Conservation (phyloP, 2,329 filamentous ascomycete species). For the Phoma sp. region DNA sequence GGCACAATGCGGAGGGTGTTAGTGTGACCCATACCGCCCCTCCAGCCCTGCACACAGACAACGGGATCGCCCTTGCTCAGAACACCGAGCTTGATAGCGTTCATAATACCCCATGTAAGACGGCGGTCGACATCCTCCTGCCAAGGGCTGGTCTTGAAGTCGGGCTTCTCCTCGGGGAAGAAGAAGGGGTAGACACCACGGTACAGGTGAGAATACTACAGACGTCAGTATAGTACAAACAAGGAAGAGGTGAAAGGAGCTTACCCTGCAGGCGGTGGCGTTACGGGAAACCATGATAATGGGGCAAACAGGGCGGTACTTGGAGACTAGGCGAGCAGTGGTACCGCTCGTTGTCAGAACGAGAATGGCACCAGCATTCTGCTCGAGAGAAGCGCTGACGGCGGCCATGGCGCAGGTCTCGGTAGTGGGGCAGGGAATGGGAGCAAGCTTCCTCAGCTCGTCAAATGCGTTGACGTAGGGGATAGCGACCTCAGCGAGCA, state of each 20-base stretch:
- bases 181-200: constrained; percentile 98
- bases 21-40: constrained; percentile 89
- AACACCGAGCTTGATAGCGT: constrained; percentile 82
- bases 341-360: constrained; percentile 95
- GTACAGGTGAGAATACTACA: constrained; percentile 85
- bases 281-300: constrained; percentile 99
- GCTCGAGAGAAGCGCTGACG: constrained; percentile 91
- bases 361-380: constrained; percentile 95
- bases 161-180: constrained; percentile 90
- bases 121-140: constrained; percentile 98
- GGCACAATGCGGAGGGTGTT: constrained; percentile 70
- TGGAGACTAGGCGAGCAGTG: constrained; percentile 93
- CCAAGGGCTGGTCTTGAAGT: constrained; percentile 93
- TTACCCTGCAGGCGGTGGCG: constrained; percentile 74
- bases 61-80: constrained; percentile 75
- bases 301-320: constrained; percentile 98
- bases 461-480: constrained; percentile 97
- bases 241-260: constrained; percentile 27
- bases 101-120: constrained; percentile 93
- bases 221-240: constrained; percentile 21
- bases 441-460: constrained; percentile 83
- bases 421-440: constrained; percentile 82
- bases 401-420: constrained; percentile 98
- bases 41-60: constrained; percentile 88
- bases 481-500: constrained; percentile 96